Conservation (phyloP, 805 yeast genomes). For the Metschnikowia noctiluminum region DNA sequence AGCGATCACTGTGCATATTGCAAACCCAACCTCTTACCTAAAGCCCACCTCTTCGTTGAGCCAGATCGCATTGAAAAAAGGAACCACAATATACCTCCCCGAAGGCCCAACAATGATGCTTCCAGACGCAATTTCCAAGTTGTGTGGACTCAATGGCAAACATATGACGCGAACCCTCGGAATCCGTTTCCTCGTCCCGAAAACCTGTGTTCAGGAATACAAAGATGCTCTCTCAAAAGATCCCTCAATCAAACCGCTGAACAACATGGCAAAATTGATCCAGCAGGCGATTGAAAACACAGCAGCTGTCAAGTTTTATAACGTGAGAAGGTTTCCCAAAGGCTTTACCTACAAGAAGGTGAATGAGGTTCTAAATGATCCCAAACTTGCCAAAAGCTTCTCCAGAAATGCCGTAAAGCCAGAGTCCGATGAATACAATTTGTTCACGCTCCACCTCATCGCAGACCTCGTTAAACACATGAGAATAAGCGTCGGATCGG, state of each 20-base stretch:
- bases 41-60: conserved; percentile 40
- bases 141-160: conserved; percentile 49
- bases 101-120: conserved; percentile 66
- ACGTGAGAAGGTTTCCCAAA: conserved; percentile 29
- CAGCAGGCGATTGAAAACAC: conserved; percentile 15
- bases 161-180: conserved; percentile 43
- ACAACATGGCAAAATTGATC: conserved; percentile 14
- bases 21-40: conserved; percentile 78
- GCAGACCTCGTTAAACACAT: conserved; percentile 25
- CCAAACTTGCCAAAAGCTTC: conserved; percentile 13
- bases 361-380: conserved; percentile 43
- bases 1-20: conserved; percentile 68
- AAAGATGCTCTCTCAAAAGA: conserved; percentile 4
- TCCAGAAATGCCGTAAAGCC: conserved; percentile 9
- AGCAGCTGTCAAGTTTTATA: conserved; percentile 23
- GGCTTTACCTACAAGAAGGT: conserved; percentile 62
- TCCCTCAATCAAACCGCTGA: conserved; percentile 1
- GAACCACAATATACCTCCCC: conserved; percentile 72
- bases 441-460: conserved; percentile 26
- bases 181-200: conserved; percentile 28
- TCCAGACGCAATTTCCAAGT: conserved; percentile 51
- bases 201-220: conserved; percentile 19
- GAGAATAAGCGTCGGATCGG: conserved; percentile 22
- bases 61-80: conserved; percentile 56
- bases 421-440: conserved; percentile 22